Evolutionary conservation across 352 stramenopile species (phyloP).

Genomic region (Phytophthora hybrid): DNA sequence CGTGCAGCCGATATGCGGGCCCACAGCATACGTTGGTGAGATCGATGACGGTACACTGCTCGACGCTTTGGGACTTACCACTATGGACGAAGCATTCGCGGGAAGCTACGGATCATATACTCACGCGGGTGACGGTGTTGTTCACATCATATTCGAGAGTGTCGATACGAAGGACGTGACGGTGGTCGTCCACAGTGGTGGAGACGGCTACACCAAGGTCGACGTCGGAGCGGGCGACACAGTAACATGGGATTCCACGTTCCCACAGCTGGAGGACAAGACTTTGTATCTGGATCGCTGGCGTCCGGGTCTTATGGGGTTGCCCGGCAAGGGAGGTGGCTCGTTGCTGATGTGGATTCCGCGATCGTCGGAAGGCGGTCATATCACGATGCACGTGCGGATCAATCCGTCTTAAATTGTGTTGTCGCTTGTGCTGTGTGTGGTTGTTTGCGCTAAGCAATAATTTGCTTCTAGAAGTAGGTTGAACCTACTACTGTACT

Average conservation of each 20-base stretch:
- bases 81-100: constrained; percentile 46
- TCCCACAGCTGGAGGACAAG: constrained; percentile 46
- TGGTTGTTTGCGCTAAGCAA: neutral
- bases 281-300: constrained; percentile 52
- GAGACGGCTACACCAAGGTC: constrained; percentile 31
- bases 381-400: constrained; percentile 55
- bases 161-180: constrained; percentile 45
- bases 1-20: constrained; percentile 59
- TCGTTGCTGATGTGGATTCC: constrained; percentile 43
- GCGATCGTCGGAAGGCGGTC: constrained; percentile 36
- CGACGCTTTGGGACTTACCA: constrained; percentile 36
- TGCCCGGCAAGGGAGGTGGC: constrained; percentile 33
- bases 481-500: too few species aligned
- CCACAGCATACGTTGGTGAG: constrained; percentile 48
- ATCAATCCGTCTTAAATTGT: constrained; percentile 45
- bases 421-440: neutral
- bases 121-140: constrained; percentile 34
- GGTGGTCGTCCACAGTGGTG: constrained; percentile 34
- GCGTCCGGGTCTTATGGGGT: constrained; percentile 37
- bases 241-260: constrained; percentile 31
- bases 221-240: constrained; percentile 32
- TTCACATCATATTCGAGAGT: constrained; percentile 48
- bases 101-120: constrained; percentile 45
- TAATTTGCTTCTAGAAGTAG: too few species aligned
- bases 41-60: constrained; percentile 54